Evolutionary conservation across 148 eudicot genomes (phyloP).

Genomic region (Cornus controversa): DNA sequence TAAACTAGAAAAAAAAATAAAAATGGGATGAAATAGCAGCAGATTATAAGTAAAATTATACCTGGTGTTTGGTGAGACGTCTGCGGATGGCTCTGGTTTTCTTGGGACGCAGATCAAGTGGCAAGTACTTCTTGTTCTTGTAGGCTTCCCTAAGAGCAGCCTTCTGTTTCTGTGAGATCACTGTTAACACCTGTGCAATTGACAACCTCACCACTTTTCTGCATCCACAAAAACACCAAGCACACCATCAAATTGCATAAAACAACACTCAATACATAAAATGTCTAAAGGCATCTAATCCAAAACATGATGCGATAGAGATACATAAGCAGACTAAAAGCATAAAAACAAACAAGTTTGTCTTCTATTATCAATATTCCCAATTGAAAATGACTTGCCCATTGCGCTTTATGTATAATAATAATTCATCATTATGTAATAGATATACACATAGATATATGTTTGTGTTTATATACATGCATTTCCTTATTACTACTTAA

Average conservation of each 20-base stretch:
- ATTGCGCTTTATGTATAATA: neutral
- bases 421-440: too few species aligned
- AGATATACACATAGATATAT: too few species aligned
- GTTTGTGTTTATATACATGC: too few species aligned
- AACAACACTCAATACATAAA: neutral
- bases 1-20: neutral
- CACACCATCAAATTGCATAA: neutral
- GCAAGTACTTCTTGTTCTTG: constrained; percentile 78
- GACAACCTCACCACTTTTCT: constrained; percentile 76
- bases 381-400: neutral
- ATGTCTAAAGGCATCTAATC: too few species aligned
- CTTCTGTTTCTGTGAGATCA: constrained; percentile 80
- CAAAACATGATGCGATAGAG: neutral
- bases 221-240: constrained; percentile 13
- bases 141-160: constrained; percentile 64
- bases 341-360: neutral
- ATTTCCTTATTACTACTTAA: too few species aligned
- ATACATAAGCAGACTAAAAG: neutral
- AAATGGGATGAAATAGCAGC: neutral
- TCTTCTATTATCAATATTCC: neutral
- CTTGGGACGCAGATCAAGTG: constrained; percentile 87
- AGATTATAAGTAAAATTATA: constrained; percentile 1
- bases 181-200: constrained; percentile 79
- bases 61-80: constrained; percentile 83
- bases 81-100: constrained; percentile 83